These are phyloP conservation scores for Cercophora newfieldiana DNA, from an alignment of 495 filamentous ascomycete species.

Conservation along the genomic window DNA sequence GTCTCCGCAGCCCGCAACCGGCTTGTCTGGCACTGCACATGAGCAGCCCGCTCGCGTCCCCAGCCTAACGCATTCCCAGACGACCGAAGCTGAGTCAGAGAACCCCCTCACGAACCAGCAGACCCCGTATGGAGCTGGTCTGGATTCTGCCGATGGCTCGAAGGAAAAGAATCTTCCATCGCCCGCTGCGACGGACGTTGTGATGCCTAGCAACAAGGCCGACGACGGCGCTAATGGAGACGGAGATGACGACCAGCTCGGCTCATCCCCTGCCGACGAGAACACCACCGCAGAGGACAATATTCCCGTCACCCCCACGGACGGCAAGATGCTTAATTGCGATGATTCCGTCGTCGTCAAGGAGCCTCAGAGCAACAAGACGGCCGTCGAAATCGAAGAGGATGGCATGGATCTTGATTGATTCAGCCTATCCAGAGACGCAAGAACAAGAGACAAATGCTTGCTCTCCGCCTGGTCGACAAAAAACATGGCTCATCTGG, in stretches of 20 bases:
- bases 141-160: slow-evolving; percentile 7
- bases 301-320: slow-evolving; percentile 24
- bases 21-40: slow-evolving; percentile 3
- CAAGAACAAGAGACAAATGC: not conserved
- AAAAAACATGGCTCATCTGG: not conserved
- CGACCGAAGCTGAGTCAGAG: slow-evolving; percentile 17
- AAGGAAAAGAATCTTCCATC: slow-evolving; percentile 27
- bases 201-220: slow-evolving; percentile 22
- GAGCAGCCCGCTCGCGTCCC: slow-evolving; percentile 16
- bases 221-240: slow-evolving; percentile 23
- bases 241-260: slow-evolving; percentile 11
- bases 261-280: slow-evolving; percentile 14
- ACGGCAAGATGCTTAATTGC: not conserved
- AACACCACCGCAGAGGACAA: slow-evolving; percentile 12
- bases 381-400: slow-evolving; percentile 23
- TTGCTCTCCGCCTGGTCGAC: not conserved
- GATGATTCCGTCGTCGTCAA: slow-evolving; percentile 19
- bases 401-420: slow-evolving; percentile 27
- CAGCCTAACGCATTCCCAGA: slow-evolving; percentile 26
- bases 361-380: slow-evolving; percentile 26
- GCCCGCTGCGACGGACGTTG: slow-evolving; percentile 29
- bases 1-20: not conserved
- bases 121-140: not conserved
- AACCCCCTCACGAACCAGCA: slow-evolving; percentile 7
- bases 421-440: not conserved